A percentile compares a stretch with the other conserved stretches of the same genome.
Conservation (phyloP, 78 protist species). For the Dictyostelium brefeldianum region DNA sequence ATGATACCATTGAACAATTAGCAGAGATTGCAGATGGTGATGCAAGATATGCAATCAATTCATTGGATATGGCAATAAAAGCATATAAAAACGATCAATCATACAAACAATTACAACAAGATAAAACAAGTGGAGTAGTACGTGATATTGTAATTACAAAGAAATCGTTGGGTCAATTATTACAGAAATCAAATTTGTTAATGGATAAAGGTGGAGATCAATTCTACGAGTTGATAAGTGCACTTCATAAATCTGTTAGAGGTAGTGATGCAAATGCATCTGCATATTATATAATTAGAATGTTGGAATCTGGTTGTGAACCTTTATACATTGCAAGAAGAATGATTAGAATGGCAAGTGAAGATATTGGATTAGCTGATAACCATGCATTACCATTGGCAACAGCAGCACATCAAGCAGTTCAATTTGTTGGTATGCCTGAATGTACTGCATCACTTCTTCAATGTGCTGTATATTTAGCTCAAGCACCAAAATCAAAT, state of each 20-base stretch:
- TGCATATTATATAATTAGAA: conserved; percentile 84
- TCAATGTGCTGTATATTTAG: conserved; percentile 84
- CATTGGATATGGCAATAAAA: conserved; percentile 46
- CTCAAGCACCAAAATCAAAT: conserved; percentile 85
- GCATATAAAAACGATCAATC: background rate
- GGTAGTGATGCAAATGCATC: conserved; percentile 88
- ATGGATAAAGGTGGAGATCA: conserved; percentile 77
- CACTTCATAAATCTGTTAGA: conserved; percentile 85
- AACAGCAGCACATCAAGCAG: conserved; percentile 71
- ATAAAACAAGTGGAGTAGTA: background rate
- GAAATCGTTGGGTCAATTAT: background rate
- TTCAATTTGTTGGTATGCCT: conserved; percentile 89
- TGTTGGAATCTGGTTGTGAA: conserved; percentile 84
- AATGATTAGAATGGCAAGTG: conserved; percentile 83
- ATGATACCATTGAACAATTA: background rate
- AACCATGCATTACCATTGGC: conserved; percentile 82
- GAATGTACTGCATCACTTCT: conserved; percentile 68
- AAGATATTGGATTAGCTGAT: conserved; percentile 88
- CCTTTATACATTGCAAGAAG: conserved; percentile 80
- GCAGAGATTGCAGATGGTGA: conserved; percentile 81
- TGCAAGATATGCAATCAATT: conserved; percentile 80
- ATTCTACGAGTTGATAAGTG: conserved; percentile 85
- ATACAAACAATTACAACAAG: background rate
- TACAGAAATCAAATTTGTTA: conserved; percentile 39
- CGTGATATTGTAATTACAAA: background rate